A percentile compares a stretch with the other conserved stretches of the same genome.
These are phyloP conservation scores for Collybiopsis confluens DNA, from an alignment of 768 basidiomycete genomes.

Conservation along the genomic window DNA sequence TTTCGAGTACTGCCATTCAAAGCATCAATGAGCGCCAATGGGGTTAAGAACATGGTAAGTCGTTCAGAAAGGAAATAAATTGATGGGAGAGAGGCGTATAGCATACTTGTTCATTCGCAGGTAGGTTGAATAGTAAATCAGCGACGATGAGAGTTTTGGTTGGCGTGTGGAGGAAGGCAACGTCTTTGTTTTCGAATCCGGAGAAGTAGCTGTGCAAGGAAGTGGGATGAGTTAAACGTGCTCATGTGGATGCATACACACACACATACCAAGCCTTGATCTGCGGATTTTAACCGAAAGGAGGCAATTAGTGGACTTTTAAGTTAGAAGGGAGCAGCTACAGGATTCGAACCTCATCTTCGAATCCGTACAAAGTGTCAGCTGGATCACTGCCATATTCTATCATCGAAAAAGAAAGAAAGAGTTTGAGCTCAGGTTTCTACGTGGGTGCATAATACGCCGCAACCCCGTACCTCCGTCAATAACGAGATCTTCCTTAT, in stretches of 20 bases:
- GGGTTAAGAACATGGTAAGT: too few relatives aligned
- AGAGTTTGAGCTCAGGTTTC: too few relatives aligned
- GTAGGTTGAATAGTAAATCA: slow-evolving; percentile 67
- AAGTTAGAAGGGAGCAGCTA: not conserved
- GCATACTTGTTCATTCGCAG: slow-evolving; percentile 53
- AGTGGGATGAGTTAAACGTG: not conserved
- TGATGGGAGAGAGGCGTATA: not conserved
- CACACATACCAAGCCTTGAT: slow-evolving; percentile 46
- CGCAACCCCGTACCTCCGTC: slow-evolving; percentile 69
- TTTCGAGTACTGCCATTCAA: slow-evolving; percentile 35
- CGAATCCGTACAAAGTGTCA: slow-evolving; percentile 70
- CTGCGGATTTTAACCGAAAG: slow-evolving; percentile 21
- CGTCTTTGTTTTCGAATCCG: slow-evolving; percentile 54
- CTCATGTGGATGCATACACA: not conserved
- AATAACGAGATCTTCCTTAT: slow-evolving; percentile 48
- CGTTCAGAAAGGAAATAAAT: too few relatives aligned
- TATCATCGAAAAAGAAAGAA: too few relatives aligned
- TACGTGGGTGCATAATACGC: too few relatives aligned
- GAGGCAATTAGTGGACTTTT: not conserved
- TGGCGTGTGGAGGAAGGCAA: slow-evolving; percentile 57
- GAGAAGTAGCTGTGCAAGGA: slow-evolving; percentile 39
- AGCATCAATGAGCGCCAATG: not conserved
- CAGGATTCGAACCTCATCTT: slow-evolving; percentile 59
- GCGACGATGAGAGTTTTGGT: slow-evolving; percentile 58
- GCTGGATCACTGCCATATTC: slow-evolving; percentile 64